Conservation (phyloP, 768 basidiomycete genomes). For the Tulasnella sp. region DNA sequence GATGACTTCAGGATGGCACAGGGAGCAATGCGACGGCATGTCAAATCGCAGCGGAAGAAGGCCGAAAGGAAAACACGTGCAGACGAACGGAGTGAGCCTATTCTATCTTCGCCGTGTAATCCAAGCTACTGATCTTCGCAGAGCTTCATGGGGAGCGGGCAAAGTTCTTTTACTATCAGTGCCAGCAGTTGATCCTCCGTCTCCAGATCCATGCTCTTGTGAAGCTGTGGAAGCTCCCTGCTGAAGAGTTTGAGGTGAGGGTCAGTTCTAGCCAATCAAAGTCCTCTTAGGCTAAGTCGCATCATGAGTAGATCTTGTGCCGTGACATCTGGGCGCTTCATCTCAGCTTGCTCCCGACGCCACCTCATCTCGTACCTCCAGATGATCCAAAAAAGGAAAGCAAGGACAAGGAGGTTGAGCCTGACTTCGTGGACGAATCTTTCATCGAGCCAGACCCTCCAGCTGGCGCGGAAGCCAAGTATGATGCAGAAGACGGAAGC, state of each 20-base stretch:
- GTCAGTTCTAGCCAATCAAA: slow-evolving; percentile 13
- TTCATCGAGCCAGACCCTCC: background rate
- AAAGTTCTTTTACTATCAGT: slow-evolving; percentile 71
- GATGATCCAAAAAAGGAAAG: slow-evolving; percentile 18
- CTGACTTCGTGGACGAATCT: background rate
- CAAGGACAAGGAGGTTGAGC: background rate
- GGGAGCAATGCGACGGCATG: slow-evolving; percentile 27
- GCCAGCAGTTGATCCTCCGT: slow-evolving; percentile 69
- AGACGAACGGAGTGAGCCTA: slow-evolving; percentile 26
- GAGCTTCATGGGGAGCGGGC: slow-evolving; percentile 78
- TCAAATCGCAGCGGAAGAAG: slow-evolving; percentile 57
- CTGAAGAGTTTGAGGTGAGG: slow-evolving; percentile 58
- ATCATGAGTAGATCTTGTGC: slow-evolving; percentile 45
- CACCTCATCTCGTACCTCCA: slow-evolving; percentile 51
- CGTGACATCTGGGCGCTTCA: slow-evolving; percentile 73
- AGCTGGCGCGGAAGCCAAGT: background rate
- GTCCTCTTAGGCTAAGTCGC: background rate
- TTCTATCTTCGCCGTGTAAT: no score
- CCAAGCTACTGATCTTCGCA: no score
- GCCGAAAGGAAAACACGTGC: slow-evolving; percentile 40
- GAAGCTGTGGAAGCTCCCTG: slow-evolving; percentile 56
- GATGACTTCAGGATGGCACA: no score
- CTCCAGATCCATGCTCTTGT: slow-evolving; percentile 58
- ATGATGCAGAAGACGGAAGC: no score
- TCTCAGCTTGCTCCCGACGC: slow-evolving; percentile 48